Base-by-base conservation (phyloP, 2,329 filamentous ascomycete species). In the Fusarium nurragi region DNA sequence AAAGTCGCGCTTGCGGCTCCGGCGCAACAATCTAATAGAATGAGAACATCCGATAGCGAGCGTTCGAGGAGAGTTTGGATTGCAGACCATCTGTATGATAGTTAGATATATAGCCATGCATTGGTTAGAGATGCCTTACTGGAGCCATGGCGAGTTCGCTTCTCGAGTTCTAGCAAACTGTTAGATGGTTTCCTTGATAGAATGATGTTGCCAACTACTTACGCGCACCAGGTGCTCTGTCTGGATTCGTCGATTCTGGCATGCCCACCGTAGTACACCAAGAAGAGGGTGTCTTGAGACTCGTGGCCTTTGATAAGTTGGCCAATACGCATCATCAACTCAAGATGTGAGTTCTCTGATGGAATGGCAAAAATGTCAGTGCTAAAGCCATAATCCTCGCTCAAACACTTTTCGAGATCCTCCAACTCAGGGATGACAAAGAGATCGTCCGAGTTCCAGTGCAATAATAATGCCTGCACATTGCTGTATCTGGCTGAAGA, bases 201-300 rank as follows among this genome's bases (percentile, higher is more conserved):
- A 13, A 9, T 8, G 8, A 28, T 23, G 4, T 30, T 21, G 18
- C 12, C 16, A 11, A 46, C 11, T 43, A 82, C 81, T 77, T 76
- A 84, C 78, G 84, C 84, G 70, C 84, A 87, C 84, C 85, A 87
- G 9, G 84, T 86, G 71, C 84, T 87, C 68, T 87, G 84, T 46
- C 84, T 78, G 21, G 84, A 84, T 59, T 86, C 83, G 57, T 87
- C 85, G 57, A 87, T 87, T 61, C 81, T 81, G 4, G 85, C 85
- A 71, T 88, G 85, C 1, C 85, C 85, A 12, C 84, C 85, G 53
- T 88, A 87, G 70, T 87, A 88, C 16, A 87, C 75, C 10, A 87
- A 71, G 63, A 87, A 86, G 2, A 88, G 74, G 0, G 84, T 87
- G 43, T 86, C 83, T 39, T 79, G 78, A 4, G 81, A 81, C 62